Evolutionary conservation across 31 red algal genomes (phyloP), one percentile per base, ranked within the genome.

Genomic region (Porphyra umbilicalis): DNA sequence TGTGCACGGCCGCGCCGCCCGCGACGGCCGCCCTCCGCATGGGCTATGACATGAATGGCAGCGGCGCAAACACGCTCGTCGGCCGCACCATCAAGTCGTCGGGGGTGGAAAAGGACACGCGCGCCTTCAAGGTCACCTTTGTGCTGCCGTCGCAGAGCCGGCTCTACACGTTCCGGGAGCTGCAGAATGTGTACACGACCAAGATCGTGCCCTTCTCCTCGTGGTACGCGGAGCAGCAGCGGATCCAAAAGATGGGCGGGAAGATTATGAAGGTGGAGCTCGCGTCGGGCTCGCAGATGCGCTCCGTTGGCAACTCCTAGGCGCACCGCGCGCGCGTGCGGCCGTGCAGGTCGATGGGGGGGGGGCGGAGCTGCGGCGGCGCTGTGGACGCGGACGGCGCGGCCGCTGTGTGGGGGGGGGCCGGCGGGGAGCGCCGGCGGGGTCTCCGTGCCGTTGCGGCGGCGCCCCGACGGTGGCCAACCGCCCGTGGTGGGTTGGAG

Each of bases 171-270:
- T 94, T 90, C 84, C 94, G 98, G 75, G 94, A 97, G 83, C 82
- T 99, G 81, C 94, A 99, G 78, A 99, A 97, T 38, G 92, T 99
- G 35, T 96, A 96, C 68, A 95, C 92, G 25, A 97, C 94, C 35
- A 99, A 99, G 89, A 77, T 95, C 67, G 95, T 99, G 77, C 98
- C 98, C 10, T 99, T 99, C 78, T 95, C 94, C 0, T 93, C 89
- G n/a, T 99, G 98, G 98, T 99, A 99, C 79, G 92, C 94, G 4
- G 98, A 99, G 84, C 98, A 99, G 82, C 98, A 99, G 80, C 94
- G 98, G 8, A 99, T 99, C 89, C 93, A 95, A 89, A 99, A 99
- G 86, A 97, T 96, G 94, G 98, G 98, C 75, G 98, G 98, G 32
- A 77, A 80, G 40, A 97, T 97, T 76, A 34, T 97, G 1, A 97